Evolutionary conservation across 371 early-diverging fungal genomes (phyloP), one percentile per base, ranked within the genome.

Genomic region (Mucor saturninus): DNA sequence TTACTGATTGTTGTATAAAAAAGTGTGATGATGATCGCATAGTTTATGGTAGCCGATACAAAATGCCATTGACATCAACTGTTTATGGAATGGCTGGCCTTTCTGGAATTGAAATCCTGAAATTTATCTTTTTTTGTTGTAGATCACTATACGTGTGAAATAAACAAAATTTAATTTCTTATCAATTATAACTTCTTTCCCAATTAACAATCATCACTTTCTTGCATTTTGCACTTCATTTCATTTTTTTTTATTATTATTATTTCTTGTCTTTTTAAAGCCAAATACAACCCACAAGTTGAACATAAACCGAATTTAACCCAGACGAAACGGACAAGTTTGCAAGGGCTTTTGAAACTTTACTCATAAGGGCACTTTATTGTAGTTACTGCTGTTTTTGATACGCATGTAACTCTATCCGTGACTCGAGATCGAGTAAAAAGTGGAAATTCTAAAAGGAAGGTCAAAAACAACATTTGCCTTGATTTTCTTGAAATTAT

Each of bases 331-430:
- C 4, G 4, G 4, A 10, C 26, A 21, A 46, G 7, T 21, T 46
- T 21, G 26, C 7, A 21, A 21, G 21, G 21, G 21, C 15, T 46
- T 7, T 15, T 26, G 2, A n/a, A 7, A 13, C 51, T 45, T 53
- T 61, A 53, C 54, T 61, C 51, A 45, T 52, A 62, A 45, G 62
- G 62, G 62, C 62, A 55, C 54, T 62, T 61, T 62, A 62, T 62
- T 62, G 62, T 62, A 62, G 62, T 35, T 62, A 38, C 49, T 62
- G 61, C 53, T 31, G 40, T 40, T 45, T 26, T 51, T 21, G 3
- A 31, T 62, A 46, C 55, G 14, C 54, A 55, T 48, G 54, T 39
- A 62, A 14, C 55, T 62, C 62, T 62, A 62, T 62, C 62, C 9
- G 35, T 62, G 62, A 59, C 54, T 39, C 62, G 48, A 62, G 62